Percentiles rank a stretch among this genome's conserved stretches.
Evolutionary conservation across 306 rosid species (phyloP).

Genomic region (cucumber (Cucumis sativus)): Cucumber_9930_V3 NC_026657.2:31566501-31567000

Average conservation of each 20-base stretch:
- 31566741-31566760: neutral
- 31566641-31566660: constrained; percentile 82
- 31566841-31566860: neutral
- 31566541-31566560: neutral
- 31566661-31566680: constrained; percentile 91
- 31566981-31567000: constrained; percentile 91
- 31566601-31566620: constrained; percentile 5
- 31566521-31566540: neutral
- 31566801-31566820: neutral
- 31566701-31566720: constrained; percentile 85
- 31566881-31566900: constrained; percentile 6
- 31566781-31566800: neutral
- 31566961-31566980: constrained; percentile 82
- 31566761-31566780: neutral
- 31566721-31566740: constrained; percentile 74
- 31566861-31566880: neutral
- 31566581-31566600: neutral
- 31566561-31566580: neutral
- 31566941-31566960: constrained; percentile 73
- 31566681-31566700: constrained; percentile 63
- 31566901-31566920: constrained; percentile 93
- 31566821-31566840: neutral
- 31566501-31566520: neutral
- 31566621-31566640: constrained; percentile 90
- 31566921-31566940: constrained; percentile 76